A percentile compares a stretch with the other conserved stretches of the same genome.
Evolutionary conservation across 805 yeast genomes (phyloP).

Genomic region (Ogataea polymorpha): DNA sequence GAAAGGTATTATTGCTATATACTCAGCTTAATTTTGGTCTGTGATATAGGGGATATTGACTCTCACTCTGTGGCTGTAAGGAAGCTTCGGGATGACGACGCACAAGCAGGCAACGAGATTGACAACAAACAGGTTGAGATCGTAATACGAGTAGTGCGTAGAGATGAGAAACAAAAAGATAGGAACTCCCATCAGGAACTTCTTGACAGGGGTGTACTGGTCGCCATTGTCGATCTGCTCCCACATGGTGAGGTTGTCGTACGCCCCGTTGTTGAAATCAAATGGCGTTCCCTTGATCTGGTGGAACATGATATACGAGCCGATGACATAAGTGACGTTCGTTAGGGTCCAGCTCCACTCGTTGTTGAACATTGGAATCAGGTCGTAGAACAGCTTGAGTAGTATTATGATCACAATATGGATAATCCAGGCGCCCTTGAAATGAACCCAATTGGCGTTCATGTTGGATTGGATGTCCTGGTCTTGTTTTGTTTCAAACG

Average conservation of each 20-base stretch:
- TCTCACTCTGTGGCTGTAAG: constrained; percentile 75
- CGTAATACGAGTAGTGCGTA: constrained; percentile 88
- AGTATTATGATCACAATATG: constrained; percentile 80
- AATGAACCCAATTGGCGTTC: constrained; percentile 95
- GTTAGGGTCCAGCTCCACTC: constrained; percentile 94
- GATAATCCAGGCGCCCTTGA: constrained; percentile 94
- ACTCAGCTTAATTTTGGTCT: constrained; percentile 21
- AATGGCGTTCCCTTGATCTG: constrained; percentile 96
- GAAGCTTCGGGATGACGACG: constrained; percentile 90
- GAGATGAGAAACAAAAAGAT: constrained; percentile 78
- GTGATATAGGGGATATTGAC: constrained; percentile 53
- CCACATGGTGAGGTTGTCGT: constrained; percentile 97
- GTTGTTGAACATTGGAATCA: constrained; percentile 74
- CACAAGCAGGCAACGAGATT: constrained; percentile 79
- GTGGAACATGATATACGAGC: constrained; percentile 94
- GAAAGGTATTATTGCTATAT: constrained; percentile 14
- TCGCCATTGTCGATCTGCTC: constrained; percentile 90
- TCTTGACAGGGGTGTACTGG: constrained; percentile 94
- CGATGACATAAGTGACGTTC: constrained; percentile 83
- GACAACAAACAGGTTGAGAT: constrained; percentile 69
- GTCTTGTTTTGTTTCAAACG: constrained; percentile 86
- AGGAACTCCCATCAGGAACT: constrained; percentile 90
- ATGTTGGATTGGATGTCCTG: constrained; percentile 85
- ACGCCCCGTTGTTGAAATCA: constrained; percentile 95
- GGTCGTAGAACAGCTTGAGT: constrained; percentile 71